Base-by-base conservation (phyloP, 208 protist genomes). In the Trichomonas tenax region DNA sequence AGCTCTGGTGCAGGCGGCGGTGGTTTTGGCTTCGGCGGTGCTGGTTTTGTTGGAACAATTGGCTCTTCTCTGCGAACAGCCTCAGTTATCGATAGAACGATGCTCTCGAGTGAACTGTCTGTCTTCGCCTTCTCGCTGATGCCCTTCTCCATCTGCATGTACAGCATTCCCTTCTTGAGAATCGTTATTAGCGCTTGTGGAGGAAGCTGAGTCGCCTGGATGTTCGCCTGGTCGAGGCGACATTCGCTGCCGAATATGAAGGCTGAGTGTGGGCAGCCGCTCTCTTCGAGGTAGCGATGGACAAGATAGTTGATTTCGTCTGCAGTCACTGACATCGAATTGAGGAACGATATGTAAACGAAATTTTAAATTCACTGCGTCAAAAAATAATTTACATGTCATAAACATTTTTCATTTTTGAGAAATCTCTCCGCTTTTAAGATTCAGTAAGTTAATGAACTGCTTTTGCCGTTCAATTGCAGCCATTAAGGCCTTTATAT, bases 301-400 rank as follows among this genome's bases (percentile, higher is more conserved):
- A 99, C 95, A 17, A 99, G 97, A 82, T 98, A 98, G 95, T 99
- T 99, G 51, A 99, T 97, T 97, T 99, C 98, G 63, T 98, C 98
- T 72, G 97, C 82, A 45, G 34, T 89, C 17, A 89, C 82, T 46
- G 82, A 44, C 82, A 89, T 89, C 58, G 58, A 72, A 72, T 72
- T 72, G 58, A 72, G 26, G 11, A n/a, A 72, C 26, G 58, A 72
- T 72, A 72, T 72, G 58, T 72, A 72, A 72, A 72, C 58, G 8
- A 51, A 51, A 51, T 15, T 51, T 51, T 51, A 15, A 14, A 51
- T 51, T 51, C n/a, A n/a, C n/a, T 51, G 3, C 14, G 46, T 51
- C 46, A 51, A 51, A 51, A 51, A 51, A 15, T 51, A 14, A 51
- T 51, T 51, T 51, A 51, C 46, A 51, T 51, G 46, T 15, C 46